These are phyloP conservation scores for Heliamphora pulchella DNA, from an alignment of 179 eudicot species.

Conservation along the genomic window DNA sequence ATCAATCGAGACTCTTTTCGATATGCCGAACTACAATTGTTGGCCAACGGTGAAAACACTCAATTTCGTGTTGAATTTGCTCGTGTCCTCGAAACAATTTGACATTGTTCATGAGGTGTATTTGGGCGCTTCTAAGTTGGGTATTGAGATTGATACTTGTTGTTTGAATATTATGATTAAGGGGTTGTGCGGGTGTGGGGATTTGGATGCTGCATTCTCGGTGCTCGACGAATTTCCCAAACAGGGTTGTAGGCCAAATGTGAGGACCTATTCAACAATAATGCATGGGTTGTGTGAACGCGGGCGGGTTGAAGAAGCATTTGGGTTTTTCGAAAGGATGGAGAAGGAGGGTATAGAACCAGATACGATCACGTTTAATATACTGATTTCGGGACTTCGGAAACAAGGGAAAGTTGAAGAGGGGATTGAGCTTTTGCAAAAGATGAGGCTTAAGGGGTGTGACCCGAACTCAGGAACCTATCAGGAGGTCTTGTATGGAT, in stretches of 20 bases:
- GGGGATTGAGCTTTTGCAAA: conserved; percentile 49
- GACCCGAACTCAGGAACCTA: conserved; percentile 64
- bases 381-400: conserved; percentile 57
- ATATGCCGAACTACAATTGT: conserved; percentile 59
- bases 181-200: conserved; percentile 61
- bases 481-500: conserved; percentile 76
- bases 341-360: conserved; percentile 51
- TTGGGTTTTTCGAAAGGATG: conserved; percentile 66
- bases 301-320: conserved; percentile 60
- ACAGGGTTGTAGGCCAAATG: conserved; percentile 55
- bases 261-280: conserved; percentile 60
- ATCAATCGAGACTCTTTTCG: conserved; percentile 62
- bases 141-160: conserved; percentile 70
- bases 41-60: conserved; percentile 78
- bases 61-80: conserved; percentile 67
- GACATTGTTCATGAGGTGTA: conserved; percentile 56
- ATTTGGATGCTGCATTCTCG: conserved; percentile 53
- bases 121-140: conserved; percentile 43
- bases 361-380: conserved; percentile 58
- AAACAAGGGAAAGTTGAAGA: conserved; percentile 61
- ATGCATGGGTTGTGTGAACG: conserved; percentile 65
- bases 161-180: conserved; percentile 80
- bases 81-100: conserved; percentile 50
- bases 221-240: conserved; percentile 86
- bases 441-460: conserved; percentile 69